These are phyloP conservation scores for Tanacetum coccineum DNA, from an alignment of 129 eudicot genomes.

Conservation along the genomic window DNA sequence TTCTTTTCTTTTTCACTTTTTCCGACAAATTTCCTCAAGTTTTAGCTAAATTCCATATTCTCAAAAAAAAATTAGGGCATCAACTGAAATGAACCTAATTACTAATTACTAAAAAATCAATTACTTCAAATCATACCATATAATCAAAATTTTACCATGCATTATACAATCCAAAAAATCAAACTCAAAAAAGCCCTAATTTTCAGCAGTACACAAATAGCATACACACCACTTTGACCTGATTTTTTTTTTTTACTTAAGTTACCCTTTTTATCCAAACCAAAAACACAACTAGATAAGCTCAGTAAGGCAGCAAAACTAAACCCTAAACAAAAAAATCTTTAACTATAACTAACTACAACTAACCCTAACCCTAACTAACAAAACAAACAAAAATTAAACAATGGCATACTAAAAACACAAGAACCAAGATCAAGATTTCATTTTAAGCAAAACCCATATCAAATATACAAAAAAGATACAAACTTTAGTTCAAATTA, in stretches of 20 bases:
- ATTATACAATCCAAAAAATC: conserved; percentile 2
- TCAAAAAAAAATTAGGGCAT: background rate
- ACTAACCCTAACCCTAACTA: conserved; percentile 3
- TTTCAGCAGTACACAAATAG: conserved; percentile 23
- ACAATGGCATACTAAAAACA: conserved; percentile 16
- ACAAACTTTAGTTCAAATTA: conserved; percentile 10
- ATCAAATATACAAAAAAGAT: conserved; percentile 14
- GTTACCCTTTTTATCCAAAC: conserved; percentile 29
- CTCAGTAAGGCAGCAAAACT: conserved; percentile 16
- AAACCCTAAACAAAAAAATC: conserved; percentile 17
- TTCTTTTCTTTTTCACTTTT: background rate
- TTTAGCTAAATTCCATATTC: background rate
- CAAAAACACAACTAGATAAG: conserved; percentile 6
- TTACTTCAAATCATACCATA: conserved; percentile 1
- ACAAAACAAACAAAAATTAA: conserved; percentile 14
- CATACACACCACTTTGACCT: conserved; percentile 22
- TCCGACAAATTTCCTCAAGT: background rate
- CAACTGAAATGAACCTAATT: conserved; percentile 11
- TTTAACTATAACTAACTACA: background rate
- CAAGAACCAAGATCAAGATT: conserved; percentile 20
- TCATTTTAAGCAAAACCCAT: conserved; percentile 15
- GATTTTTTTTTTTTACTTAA: conserved; percentile 12
- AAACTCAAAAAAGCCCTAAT: conserved; percentile 9
- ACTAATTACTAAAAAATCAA: conserved; percentile 1
- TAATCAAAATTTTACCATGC: conserved; percentile 5